phyloP scores from a whole-genome alignment of 805 yeast genomes.

The Kregervanrija fluxuum region DNA sequence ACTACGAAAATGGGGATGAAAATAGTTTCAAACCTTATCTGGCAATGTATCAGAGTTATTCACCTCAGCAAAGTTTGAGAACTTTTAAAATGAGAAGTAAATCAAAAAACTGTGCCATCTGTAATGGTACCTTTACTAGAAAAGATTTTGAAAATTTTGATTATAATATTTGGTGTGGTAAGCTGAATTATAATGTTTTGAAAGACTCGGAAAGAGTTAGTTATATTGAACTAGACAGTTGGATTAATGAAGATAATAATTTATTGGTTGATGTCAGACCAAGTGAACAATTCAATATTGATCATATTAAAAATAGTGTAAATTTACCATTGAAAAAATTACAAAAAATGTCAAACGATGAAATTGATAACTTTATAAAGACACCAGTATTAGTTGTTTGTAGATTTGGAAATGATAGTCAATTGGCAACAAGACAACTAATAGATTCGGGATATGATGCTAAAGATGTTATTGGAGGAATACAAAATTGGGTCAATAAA shows the following conservation, averaged over 20 bases:
- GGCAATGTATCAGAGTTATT: slow-evolving; percentile 56
- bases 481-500: slow-evolving; percentile 23
- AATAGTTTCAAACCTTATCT: slow-evolving; percentile 63
- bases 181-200: slow-evolving; percentile 38
- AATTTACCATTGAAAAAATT: slow-evolving; percentile 57
- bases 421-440: slow-evolving; percentile 56
- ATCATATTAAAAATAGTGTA: slow-evolving; percentile 48
- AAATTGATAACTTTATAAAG: slow-evolving; percentile 4
- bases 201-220: slow-evolving; percentile 39
- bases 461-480: slow-evolving; percentile 73
- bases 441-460: slow-evolving; percentile 46
- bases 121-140: slow-evolving; percentile 47
- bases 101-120: slow-evolving; percentile 52
- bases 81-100: slow-evolving; percentile 74
- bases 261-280: slow-evolving; percentile 75
- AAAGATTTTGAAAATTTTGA: slow-evolving; percentile 42
- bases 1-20: slow-evolving; percentile 36
- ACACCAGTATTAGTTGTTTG: slow-evolving; percentile 56
- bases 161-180: slow-evolving; percentile 75
- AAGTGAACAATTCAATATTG: slow-evolving; percentile 62
- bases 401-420: slow-evolving; percentile 88
- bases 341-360: slow-evolving; percentile 21
- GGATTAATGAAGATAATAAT: slow-evolving; percentile 7
- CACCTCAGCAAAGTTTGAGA: slow-evolving; percentile 55
- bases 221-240: slow-evolving; percentile 27